A percentile compares a stretch with the other conserved stretches of the same genome.
phyloP scores from a whole-genome alignment of 371 early-diverging fungal genomes.

The Coemansia sp. region DNA sequence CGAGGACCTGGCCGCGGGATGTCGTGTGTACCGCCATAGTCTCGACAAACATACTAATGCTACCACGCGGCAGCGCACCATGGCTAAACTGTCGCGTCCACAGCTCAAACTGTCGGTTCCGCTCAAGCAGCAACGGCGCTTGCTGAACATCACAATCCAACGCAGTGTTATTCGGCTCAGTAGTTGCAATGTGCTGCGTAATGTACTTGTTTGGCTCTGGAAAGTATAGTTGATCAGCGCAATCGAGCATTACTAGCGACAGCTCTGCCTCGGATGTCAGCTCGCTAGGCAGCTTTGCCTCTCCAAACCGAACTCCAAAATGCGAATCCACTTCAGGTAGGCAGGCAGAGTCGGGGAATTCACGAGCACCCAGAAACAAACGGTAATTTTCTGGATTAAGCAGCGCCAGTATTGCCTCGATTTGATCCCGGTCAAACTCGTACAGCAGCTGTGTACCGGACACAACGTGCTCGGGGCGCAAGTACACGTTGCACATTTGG shows the following conservation, averaged over 20 bases:
- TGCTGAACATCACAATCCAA: neutral
- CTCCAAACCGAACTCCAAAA: neutral
- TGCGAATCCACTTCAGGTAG: neutral
- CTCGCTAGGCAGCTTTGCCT: neutral
- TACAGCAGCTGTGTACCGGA: slow-evolving; percentile 68
- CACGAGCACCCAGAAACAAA: slow-evolving; percentile 37
- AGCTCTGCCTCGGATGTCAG: neutral
- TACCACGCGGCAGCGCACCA: slow-evolving; percentile 15
- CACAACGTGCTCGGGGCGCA: slow-evolving; percentile 61
- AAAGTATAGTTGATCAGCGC: neutral
- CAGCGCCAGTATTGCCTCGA: slow-evolving; percentile 58
- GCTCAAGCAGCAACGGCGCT: slow-evolving; percentile 49
- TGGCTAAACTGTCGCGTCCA: slow-evolving; percentile 91
- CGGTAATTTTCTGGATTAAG: slow-evolving; percentile 72
- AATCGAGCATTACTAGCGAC: neutral
- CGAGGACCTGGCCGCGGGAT: neutral
- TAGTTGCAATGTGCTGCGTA: neutral
- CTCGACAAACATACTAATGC: slow-evolving; percentile 9
- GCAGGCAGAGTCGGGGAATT: slow-evolving; percentile 1
- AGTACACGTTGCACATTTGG: slow-evolving; percentile 51
- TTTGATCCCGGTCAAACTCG: slow-evolving; percentile 59
- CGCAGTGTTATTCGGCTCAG: neutral
- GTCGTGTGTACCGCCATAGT: neutral
- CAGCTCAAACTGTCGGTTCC: slow-evolving; percentile 53
- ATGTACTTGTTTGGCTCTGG: slow-evolving; percentile 3